Conservation (phyloP, 1,284 basidiomycete species). For the Athelia sp. region DNA sequence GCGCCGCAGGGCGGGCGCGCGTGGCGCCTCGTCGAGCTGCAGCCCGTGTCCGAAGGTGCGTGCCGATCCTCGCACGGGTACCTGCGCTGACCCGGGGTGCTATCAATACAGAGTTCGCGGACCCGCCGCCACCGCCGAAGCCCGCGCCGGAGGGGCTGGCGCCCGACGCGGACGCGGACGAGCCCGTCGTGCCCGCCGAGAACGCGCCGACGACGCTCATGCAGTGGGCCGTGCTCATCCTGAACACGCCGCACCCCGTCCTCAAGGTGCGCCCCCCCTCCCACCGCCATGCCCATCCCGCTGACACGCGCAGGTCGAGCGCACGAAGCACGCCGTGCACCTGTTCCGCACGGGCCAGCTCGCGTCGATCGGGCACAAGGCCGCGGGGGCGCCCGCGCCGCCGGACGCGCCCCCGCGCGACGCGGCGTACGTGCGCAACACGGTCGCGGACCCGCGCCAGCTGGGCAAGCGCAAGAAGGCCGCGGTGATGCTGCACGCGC, state of each 20-base stretch:
- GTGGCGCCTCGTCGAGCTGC: constrained; percentile 75
- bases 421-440: constrained; percentile 43
- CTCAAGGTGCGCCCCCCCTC: constrained; percentile 44
- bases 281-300: constrained; percentile 2
- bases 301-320: constrained; percentile 43
- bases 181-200: constrained; percentile 43
- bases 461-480: constrained; percentile 62
- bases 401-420: constrained; percentile 71
- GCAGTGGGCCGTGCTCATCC: constrained; percentile 72
- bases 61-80: not conserved
- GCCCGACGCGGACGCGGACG: constrained; percentile 12
- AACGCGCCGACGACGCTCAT: constrained; percentile 59
- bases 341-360: constrained; percentile 69
- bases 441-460: constrained; percentile 54
- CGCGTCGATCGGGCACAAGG: constrained; percentile 57
- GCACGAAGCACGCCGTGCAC: constrained; percentile 65
- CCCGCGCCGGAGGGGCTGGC: constrained; percentile 14
- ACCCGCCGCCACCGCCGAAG: constrained; percentile 47
- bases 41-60: constrained; percentile 80
- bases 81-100: constrained; percentile 1
- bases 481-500: constrained; percentile 74
- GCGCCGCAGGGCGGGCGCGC: constrained; percentile 54
- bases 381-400: constrained; percentile 44
- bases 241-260: constrained; percentile 69
- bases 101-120: constrained; percentile 66